Conservation (phyloP, 345 rosid genomes). For the Lagerstroemia speciosa region DNA sequence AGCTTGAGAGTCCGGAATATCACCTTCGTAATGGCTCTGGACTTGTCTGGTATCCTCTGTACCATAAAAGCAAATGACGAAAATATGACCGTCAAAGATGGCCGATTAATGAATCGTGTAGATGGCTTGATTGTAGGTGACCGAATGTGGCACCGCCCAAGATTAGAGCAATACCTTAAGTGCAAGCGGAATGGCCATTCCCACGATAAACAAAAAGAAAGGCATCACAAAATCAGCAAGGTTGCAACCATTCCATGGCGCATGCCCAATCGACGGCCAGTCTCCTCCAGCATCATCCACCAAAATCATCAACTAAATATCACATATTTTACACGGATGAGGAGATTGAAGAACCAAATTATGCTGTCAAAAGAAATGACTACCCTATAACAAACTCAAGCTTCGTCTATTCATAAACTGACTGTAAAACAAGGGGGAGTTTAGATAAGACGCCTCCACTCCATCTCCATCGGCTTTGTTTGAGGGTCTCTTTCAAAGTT, state of each 20-base stretch:
- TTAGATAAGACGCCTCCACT: too few relatives aligned
- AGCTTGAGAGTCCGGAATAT: slow-evolving; percentile 63
- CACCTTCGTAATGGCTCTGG: slow-evolving; percentile 48
- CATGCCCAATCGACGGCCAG: slow-evolving; percentile 76
- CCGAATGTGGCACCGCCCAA: too few relatives aligned
- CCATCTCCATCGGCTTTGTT: too few relatives aligned
- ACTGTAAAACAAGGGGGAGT: too few relatives aligned
- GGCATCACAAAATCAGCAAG: slow-evolving; percentile 97
- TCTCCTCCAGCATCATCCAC: slow-evolving; percentile 94
- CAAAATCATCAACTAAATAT: slow-evolving; percentile 62
- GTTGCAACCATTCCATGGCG: slow-evolving; percentile 89
- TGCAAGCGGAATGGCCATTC: slow-evolving; percentile 82
- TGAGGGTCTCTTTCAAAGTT: too few relatives aligned
- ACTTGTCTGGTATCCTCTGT: slow-evolving; percentile 40
- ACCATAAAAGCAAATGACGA: slow-evolving; percentile 3
- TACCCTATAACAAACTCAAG: background rate
- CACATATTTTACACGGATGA: background rate
- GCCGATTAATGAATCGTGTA: background rate
- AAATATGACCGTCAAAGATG: background rate
- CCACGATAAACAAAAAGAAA: slow-evolving; percentile 83
- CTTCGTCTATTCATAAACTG: background rate
- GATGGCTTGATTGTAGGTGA: background rate
- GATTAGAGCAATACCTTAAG: slow-evolving; percentile 15
- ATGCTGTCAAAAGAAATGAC: background rate
- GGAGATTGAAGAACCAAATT: background rate